Base-by-base conservation (phyloP, 2,329 filamentous ascomycete genomes). In the Fusarium sterilihyphosum region DNA sequence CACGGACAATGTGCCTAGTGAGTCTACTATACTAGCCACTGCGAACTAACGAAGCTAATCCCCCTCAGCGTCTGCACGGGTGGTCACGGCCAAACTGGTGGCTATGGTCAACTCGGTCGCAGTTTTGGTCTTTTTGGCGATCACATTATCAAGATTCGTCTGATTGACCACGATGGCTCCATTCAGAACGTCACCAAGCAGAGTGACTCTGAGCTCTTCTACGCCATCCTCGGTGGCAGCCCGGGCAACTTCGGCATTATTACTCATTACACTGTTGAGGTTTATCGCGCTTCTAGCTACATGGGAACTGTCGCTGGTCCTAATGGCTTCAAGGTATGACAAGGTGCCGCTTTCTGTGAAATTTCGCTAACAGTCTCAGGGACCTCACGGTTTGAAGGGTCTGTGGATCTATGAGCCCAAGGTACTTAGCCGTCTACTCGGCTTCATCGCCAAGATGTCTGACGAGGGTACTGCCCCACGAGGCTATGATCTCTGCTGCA, bases 241-340 rank as follows among this genome's bases (percentile, higher is more conserved):
- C 88, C 86, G 0, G 89, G 88, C 4, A 91, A 87, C 40, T 88
- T 89, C 57, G 90, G 87, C 3, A 83, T 91, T 8, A 84, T 91
- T 8, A 84, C 85, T 2, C 89, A 84, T 89, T 78, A 74, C 79
- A 90, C 87, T 0, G 79, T 86, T 35, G 82, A 86, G 67, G 83
- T 84, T 26, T 83, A 85, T 29, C 69, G 71, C 3, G 73, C 71
- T 61, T 71, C 78, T 24, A 85, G 84, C 12, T 84, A 85, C 8
- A 74, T 78, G 46, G 84, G 85, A 3, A 75, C 71, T 2, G 65
- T 73, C 5, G 50, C 50, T 2, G 72, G 72, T 2, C 67, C 71
- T 2, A 61, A 75, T 6, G 65, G 65, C 1, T 65, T 75, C 58
- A 77, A 75, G 53, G 53, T 57, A 44, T 6, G 38, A 10, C 6